phyloP scores from a whole-genome alignment of 208 protist genomes.

The Acanthamoeba polyphaga region DNA sequence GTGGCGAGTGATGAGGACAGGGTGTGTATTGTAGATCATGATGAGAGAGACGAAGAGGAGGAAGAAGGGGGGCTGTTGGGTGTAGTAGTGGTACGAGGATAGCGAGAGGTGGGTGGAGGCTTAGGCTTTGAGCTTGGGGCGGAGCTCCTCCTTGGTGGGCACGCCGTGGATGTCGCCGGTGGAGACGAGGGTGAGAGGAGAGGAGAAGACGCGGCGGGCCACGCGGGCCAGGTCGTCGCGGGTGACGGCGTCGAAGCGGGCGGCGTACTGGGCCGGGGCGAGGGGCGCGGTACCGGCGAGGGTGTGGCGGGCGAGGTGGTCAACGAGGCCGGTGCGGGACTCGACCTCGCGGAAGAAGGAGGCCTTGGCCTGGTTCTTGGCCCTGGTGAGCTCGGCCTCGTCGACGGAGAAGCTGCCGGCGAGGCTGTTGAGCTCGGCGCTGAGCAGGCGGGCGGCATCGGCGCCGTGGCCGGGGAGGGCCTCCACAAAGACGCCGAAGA shows the following conservation, averaged over 20 bases:
- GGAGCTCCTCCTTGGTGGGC: conserved; percentile 3
- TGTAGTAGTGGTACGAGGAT: no score
- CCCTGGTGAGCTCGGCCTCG: not conserved
- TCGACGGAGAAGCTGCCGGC: not conserved
- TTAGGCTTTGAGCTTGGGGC: not conserved
- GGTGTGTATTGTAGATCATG: no score
- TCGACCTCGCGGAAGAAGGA: conserved; percentile 85
- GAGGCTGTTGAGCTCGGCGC: not conserved
- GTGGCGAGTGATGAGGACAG: no score
- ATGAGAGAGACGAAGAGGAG: no score
- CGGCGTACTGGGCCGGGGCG: not conserved
- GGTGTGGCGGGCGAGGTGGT: conserved; percentile 77
- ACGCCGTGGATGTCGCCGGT: conserved; percentile 68
- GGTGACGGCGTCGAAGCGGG: conserved; percentile 81
- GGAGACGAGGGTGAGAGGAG: conserved; percentile 70
- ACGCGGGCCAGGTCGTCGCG: conserved; percentile 77
- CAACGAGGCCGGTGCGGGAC: conserved; percentile 70
- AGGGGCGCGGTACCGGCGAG: conserved; percentile 70
- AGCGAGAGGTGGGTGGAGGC: not conserved
- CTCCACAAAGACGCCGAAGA: conserved; percentile 74
- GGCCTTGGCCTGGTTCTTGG: conserved; percentile 76
- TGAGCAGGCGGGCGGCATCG: not conserved
- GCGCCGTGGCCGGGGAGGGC: conserved; percentile 25
- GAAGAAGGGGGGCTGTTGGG: no score
- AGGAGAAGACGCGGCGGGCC: conserved; percentile 65